These are phyloP conservation scores for Coemansia sp. DNA, from an alignment of 192 early-diverging fungal species.

Conservation along the genomic window DNA sequence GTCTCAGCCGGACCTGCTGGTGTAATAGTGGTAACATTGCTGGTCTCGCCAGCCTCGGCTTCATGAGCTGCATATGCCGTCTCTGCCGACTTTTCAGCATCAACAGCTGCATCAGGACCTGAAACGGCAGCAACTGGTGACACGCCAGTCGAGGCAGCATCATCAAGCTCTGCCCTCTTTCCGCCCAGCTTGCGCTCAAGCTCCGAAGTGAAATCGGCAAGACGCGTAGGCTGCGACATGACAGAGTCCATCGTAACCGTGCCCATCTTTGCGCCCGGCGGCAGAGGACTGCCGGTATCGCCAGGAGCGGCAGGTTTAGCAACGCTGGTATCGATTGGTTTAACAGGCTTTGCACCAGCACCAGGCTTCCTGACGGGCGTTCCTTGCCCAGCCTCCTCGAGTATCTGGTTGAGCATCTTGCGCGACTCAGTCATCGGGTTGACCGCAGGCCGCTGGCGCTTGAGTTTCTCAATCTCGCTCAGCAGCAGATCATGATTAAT, in stretches of 20 bases:
- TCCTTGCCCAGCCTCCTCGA: conserved; percentile 43
- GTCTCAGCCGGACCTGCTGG: background rate
- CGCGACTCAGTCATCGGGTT: conserved; percentile 51
- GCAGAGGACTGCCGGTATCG: conserved; percentile 3
- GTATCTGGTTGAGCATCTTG: conserved; percentile 47
- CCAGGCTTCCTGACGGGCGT: conserved; percentile 21
- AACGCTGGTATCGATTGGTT: background rate
- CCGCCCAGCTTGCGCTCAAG: conserved; percentile 48
- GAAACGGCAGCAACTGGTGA: background rate
- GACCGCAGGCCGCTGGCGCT: conserved; percentile 37
- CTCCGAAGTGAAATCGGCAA: conserved; percentile 48
- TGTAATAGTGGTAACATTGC: too few relatives aligned
- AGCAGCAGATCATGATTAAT: conserved; percentile 49
- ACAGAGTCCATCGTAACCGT: conserved; percentile 52
- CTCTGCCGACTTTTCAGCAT: too few relatives aligned
- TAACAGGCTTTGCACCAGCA: background rate
- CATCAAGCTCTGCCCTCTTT: background rate
- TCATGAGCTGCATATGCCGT: too few relatives aligned
- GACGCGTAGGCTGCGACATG: conserved; percentile 30
- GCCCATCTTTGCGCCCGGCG: conserved; percentile 39
- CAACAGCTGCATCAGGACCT: too few relatives aligned
- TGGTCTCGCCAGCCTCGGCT: too few relatives aligned
- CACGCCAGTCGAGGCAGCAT: background rate
- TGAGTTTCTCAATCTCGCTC: conserved; percentile 49
- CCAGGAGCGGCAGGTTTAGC: background rate